Percentiles rank a stretch among this genome's conserved stretches.
These are phyloP conservation scores for Grosmannia clavigera DNA, from an alignment of 2,329 filamentous ascomycete genomes.

Conservation along the genomic window DNA sequence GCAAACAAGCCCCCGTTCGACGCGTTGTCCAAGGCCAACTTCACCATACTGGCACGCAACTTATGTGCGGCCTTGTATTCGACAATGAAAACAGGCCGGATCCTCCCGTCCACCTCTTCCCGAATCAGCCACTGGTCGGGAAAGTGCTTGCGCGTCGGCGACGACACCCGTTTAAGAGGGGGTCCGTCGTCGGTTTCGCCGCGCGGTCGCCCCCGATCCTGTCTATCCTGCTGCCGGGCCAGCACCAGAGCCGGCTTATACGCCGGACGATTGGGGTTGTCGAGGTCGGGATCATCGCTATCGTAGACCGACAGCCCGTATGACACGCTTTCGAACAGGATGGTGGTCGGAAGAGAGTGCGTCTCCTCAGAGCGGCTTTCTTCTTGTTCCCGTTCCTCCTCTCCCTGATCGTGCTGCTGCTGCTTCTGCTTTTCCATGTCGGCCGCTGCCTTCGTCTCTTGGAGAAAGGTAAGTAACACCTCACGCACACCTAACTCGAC, in stretches of 20 bases:
- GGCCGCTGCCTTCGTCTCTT: no score
- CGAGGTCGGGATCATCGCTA: no score
- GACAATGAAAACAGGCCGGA: conserved; percentile 3
- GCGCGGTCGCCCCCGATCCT: background rate
- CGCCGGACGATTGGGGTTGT: no score
- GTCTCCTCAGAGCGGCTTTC: background rate
- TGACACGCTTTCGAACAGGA: no score
- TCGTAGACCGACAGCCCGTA: no score
- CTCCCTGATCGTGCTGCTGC: no score
- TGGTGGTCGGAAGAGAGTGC: no score
- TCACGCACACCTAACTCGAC: background rate
- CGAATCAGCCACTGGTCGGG: conserved; percentile 6
- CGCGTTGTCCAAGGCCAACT: background rate
- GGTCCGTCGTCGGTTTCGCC: background rate
- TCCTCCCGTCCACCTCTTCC: background rate
- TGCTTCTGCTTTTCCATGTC: no score
- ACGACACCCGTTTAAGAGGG: background rate
- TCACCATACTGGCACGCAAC: background rate
- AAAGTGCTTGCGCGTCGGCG: background rate
- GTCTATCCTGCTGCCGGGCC: no score
- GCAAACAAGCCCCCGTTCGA: background rate
- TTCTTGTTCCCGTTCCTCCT: background rate
- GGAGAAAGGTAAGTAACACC: background rate
- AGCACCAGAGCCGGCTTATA: no score
- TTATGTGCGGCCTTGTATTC: conserved; percentile 7